phyloP scores from a whole-genome alignment of 495 filamentous ascomycete species.

The Aspergillus diversus region DNA sequence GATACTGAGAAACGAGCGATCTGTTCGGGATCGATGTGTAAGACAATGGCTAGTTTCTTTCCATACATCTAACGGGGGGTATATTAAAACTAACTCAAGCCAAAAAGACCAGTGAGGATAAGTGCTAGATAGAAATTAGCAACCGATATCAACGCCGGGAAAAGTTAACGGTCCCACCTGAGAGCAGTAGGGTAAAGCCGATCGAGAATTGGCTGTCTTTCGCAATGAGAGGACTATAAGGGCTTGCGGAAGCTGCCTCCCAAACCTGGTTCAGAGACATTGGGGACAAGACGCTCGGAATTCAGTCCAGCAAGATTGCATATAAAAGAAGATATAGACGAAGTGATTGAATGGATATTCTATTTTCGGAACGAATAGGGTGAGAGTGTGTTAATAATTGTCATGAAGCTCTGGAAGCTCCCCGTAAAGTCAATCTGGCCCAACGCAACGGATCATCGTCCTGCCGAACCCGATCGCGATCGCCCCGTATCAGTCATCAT shows the following conservation, averaged over 20 bases:
- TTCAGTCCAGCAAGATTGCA: constrained; percentile 16
- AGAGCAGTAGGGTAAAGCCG: constrained; percentile 74
- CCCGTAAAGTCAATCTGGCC: constrained; percentile 24
- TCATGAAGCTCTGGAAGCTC: constrained; percentile 16
- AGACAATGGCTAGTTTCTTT: constrained; percentile 10
- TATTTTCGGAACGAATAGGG: neutral
- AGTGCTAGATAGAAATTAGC: constrained; percentile 49
- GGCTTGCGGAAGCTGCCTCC: constrained; percentile 82
- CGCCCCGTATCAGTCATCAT: constrained; percentile 11
- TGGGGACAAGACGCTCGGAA: constrained; percentile 22
- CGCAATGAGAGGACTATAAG: constrained; percentile 77
- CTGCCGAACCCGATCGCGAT: constrained; percentile 16
- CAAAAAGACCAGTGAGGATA: constrained; percentile 71
- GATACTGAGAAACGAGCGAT: constrained; percentile 81
- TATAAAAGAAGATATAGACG: neutral
- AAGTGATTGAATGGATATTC: constrained; percentile 2
- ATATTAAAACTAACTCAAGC: constrained; percentile 68
- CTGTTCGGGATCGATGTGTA: constrained; percentile 46
- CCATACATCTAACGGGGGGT: neutral
- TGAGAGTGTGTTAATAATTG: neutral
- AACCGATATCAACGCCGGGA: neutral
- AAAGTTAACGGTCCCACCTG: constrained; percentile 49
- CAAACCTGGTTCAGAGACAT: constrained; percentile 84
- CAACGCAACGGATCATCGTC: constrained; percentile 26
- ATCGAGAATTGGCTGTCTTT: constrained; percentile 85